Percentiles rank a stretch among this genome's conserved stretches.
Evolutionary conservation across 2,329 filamentous ascomycete genomes (phyloP).

Genomic region (Aureobasidium sp.): DNA sequence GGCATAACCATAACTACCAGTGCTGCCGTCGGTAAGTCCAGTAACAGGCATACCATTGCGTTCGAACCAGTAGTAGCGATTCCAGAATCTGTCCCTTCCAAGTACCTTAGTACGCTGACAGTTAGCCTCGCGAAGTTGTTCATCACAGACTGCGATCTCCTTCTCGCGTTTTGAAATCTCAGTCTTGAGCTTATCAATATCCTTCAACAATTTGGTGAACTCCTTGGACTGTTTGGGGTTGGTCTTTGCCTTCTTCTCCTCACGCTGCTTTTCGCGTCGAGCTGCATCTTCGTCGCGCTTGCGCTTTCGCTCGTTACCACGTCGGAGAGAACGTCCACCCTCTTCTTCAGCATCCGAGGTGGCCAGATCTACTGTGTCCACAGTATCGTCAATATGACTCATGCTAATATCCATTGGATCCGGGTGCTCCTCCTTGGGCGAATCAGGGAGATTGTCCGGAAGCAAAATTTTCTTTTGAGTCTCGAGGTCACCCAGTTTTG

Average conservation of each 20-base stretch:
- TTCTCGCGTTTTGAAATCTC: constrained; percentile 74
- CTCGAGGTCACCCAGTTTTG: constrained; percentile 47
- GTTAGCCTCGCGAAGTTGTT: constrained; percentile 87
- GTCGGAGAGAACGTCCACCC: constrained; percentile 48
- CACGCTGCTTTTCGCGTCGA: constrained; percentile 58
- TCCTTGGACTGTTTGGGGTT: constrained; percentile 63
- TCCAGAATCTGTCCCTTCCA: constrained; percentile 95
- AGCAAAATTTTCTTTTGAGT: constrained; percentile 65
- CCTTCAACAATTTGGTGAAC: constrained; percentile 77
- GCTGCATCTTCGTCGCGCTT: constrained; percentile 52
- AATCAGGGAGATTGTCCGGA: constrained; percentile 62
- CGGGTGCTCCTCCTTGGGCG: constrained; percentile 39
- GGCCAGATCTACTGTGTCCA: constrained; percentile 55
- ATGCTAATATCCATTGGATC: constrained; percentile 37
- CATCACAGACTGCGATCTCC: constrained; percentile 76
- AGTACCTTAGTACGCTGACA: constrained; percentile 83
- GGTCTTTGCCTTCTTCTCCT: constrained; percentile 53
- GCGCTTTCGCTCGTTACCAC: constrained; percentile 52
- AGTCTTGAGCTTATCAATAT: constrained; percentile 80
- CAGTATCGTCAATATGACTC: constrained; percentile 23
- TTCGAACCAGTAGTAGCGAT: constrained; percentile 99
- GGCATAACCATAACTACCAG: constrained; percentile 76
- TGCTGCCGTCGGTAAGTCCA: constrained; percentile 81
- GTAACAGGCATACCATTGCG: constrained; percentile 96
- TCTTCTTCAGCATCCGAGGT: constrained; percentile 51